Evolutionary conservation across 2,329 filamentous ascomycete species (phyloP), one percentile per base, ranked within the genome.

Genomic region (Colletotrichum tropicicola): DNA sequence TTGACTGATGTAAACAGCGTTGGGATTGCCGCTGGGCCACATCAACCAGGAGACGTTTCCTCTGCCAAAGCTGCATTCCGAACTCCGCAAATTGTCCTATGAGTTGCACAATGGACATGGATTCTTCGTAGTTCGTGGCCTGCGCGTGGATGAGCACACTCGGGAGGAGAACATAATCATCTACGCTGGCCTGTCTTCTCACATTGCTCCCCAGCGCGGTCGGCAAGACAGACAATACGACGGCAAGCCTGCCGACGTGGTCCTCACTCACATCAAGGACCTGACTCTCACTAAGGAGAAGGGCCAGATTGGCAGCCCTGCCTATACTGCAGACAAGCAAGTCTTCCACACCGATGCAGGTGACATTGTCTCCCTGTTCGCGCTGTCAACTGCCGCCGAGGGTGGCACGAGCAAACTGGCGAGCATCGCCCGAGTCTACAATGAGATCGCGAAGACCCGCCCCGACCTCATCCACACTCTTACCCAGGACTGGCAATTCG

Each of bases 211-310:
- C 0, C 73, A 81, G 30, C 81, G 88, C 4, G 86, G 83, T 1
- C 79, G 83, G 0, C 86, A 88, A 67, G 85, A 88, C 68, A 76
- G 77, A 51, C 77, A 77, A 23, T 78, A 75, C 59, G 69, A 82
- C 3, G 83, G 82, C 19, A 70, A 76, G 21, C 76, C 78, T 0
- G 82, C 82, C 2, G 85, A 87, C 47, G 83, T 87, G 0, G 82
- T 87, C 4, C 73, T 88, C 3, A 78, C 82, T 3, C 89, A 91
- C 68, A 87, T 91, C 76, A 91, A 87, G 72, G 88, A 92, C 67
- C 76, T 91, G 7, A 79, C 75, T 1, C 70, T 73, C 8, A 72
- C 77, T 1, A 67, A 73, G 7, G 73, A 75, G 7, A 61, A 68
- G 13, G 65, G 57, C 2, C 72, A 75, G n/a, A 89, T 90, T 47